Evolutionary conservation across 768 basidiomycete genomes (phyloP).

Genomic region (Boletus sp.): DNA sequence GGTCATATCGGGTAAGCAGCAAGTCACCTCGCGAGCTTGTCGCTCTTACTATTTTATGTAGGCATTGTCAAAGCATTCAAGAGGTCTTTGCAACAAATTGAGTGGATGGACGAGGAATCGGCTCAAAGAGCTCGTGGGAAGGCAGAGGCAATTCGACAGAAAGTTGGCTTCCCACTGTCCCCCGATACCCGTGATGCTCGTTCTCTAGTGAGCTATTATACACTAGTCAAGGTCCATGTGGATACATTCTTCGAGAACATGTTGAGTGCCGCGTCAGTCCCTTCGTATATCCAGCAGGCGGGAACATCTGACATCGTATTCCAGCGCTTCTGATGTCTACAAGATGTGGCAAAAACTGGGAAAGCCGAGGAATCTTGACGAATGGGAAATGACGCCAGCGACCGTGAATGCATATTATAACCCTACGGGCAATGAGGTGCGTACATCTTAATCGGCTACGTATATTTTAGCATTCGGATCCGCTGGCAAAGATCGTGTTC

Average conservation of each 20-base stretch:
- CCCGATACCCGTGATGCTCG: slow-evolving; percentile 74
- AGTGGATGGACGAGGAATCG: slow-evolving; percentile 91
- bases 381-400: slow-evolving; percentile 88
- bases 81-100: slow-evolving; percentile 61
- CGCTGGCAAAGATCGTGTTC: slow-evolving; percentile 72
- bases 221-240: slow-evolving; percentile 57
- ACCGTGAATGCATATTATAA: slow-evolving; percentile 88
- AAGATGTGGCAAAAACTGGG: slow-evolving; percentile 79
- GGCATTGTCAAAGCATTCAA: slow-evolving; percentile 85
- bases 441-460: neutral
- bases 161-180: slow-evolving; percentile 89
- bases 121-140: slow-evolving; percentile 82
- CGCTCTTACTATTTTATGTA: slow-evolving; percentile 28
- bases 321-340: slow-evolving; percentile 55
- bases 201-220: slow-evolving; percentile 74
- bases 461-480: neutral
- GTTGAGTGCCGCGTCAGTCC: slow-evolving; percentile 52
- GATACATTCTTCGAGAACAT: slow-evolving; percentile 84
- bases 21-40: neutral
- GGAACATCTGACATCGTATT: slow-evolving; percentile 8
- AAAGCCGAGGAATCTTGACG: slow-evolving; percentile 57
- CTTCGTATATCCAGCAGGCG: neutral
- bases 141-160: slow-evolving; percentile 57
- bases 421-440: slow-evolving; percentile 82
- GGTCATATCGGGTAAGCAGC: slow-evolving; percentile 66